Base-by-base conservation (phyloP, 2,329 filamentous ascomycete species). In the Penicillium italicum region DNA sequence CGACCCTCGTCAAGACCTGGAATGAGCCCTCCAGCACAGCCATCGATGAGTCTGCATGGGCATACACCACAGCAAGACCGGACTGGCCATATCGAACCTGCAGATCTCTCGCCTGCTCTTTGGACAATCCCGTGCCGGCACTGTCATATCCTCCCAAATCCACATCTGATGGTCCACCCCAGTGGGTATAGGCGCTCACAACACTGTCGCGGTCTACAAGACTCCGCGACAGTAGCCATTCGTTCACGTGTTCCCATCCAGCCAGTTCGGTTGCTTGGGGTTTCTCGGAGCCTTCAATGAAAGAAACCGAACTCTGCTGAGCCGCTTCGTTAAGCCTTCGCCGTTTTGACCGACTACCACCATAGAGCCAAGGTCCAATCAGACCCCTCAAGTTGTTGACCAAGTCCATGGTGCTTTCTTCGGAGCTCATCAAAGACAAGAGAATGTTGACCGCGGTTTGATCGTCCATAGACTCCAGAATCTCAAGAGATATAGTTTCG, bases 291-390 rank as follows among this genome's bases (percentile, higher is more conserved):
- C 62, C 59, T 36, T 66, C 59, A 6, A 63, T 53, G 12, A 69
- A 57, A 4, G 68, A 61, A n/a, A 73, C 66, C 6, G 67, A 69
- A 34, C 61, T 66, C 28, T 60, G 63, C 40, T 59, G 63, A 1
- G 64, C 62, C 5, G 59, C 55, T 53, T 72, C 65, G 28, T 75
- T 74, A 14, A 81, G 66, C 61, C 75, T 81, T 54, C 80, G 77
- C 57, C 82, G 74, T 70, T 85, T 85, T 31, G 79, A 74, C 24
- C 79, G 75, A 34, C 72, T 79, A 50, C 78, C 76, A 14, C 85
- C 85, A 65, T 82, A 83, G 62, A 86, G 80, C 85, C 85, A 87
- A 11, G 85, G 83, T 4, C 83, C 82, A 36, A 86, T 78, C 22
- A 87, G 70, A 5, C 81, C 78, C 60, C 80, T 79, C 37, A 87